phyloP scores from a whole-genome alignment of 2,329 filamentous ascomycete species.

The Fonsecaea pedrosoi region DNA sequence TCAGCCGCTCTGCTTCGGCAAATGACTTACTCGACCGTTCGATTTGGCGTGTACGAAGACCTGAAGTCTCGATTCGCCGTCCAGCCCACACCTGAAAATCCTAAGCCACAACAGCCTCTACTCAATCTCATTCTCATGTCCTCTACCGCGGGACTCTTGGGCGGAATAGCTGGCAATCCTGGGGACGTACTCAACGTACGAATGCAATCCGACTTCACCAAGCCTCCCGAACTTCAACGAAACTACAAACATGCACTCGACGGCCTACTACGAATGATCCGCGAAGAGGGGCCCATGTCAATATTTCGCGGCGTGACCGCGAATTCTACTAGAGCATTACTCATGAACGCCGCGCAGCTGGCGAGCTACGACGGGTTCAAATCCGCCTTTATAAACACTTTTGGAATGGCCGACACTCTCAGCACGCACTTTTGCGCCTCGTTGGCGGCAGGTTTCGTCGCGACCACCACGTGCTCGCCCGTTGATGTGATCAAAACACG shows the following conservation, averaged over 20 bases:
- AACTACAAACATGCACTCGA: conserved; percentile 91
- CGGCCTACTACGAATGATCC: conserved; percentile 84
- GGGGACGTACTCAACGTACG: conserved; percentile 97
- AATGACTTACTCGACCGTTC: conserved; percentile 92
- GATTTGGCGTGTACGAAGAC: conserved; percentile 96
- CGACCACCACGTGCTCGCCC: conserved; percentile 70
- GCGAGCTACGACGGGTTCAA: conserved; percentile 71
- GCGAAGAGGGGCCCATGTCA: conserved; percentile 76
- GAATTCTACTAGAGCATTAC: conserved; percentile 66
- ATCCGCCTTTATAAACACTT: conserved; percentile 58
- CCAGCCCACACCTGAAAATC: conserved; percentile 49
- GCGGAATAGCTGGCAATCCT: conserved; percentile 89
- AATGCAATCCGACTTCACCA: conserved; percentile 91
- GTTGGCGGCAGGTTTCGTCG: conserved; percentile 69
- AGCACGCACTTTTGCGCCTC: conserved; percentile 68
- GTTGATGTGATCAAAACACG: conserved; percentile 72
- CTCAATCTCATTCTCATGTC: conserved; percentile 82
- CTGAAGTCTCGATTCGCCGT: conserved; percentile 75
- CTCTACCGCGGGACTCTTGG: conserved; percentile 81
- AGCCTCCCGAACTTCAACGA: conserved; percentile 74
- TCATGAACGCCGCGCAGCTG: conserved; percentile 70
- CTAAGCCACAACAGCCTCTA: conserved; percentile 60
- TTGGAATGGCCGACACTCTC: conserved; percentile 62
- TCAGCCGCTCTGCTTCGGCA: conserved; percentile 92
- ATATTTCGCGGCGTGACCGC: conserved; percentile 79